Conservation (phyloP, 371 early-diverging fungal genomes). For the Mucor racemosus region DNA sequence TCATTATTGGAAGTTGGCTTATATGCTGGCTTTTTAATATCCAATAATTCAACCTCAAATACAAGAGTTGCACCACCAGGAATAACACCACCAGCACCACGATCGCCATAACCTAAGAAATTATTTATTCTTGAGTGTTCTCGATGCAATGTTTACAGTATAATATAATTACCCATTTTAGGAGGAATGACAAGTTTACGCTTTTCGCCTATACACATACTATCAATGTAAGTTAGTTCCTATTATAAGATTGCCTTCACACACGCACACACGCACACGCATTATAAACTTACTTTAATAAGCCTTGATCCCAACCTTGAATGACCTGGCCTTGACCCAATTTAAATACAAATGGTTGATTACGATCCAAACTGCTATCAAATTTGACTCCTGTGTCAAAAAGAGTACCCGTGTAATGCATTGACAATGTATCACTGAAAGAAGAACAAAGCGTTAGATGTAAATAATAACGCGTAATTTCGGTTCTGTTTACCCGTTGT, state of each 20-base stretch:
- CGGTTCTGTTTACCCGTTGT: constrained; percentile 48
- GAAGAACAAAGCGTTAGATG: background rate
- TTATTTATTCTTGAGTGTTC: background rate
- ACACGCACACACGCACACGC: background rate
- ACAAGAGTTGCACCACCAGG: constrained; percentile 66
- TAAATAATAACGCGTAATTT: background rate
- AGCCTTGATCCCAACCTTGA: constrained; percentile 85
- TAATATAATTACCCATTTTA: constrained; percentile 49
- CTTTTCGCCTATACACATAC: constrained; percentile 90
- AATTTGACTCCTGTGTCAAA: constrained; percentile 75
- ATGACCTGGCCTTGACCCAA: constrained; percentile 72
- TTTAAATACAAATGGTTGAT: constrained; percentile 74
- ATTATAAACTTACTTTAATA: constrained; percentile 52
- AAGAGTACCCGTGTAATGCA: constrained; percentile 85
- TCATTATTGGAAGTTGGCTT: background rate
- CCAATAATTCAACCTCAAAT: constrained; percentile 70
- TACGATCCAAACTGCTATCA: constrained; percentile 77
- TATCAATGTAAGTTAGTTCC: constrained; percentile 12
- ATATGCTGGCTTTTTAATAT: constrained; percentile 45
- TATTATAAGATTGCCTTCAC: background rate
- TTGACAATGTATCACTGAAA: constrained; percentile 64
- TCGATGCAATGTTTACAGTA: background rate
- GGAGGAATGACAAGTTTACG: constrained; percentile 83
- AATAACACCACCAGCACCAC: constrained; percentile 62
- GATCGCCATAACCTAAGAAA: constrained; percentile 55